phyloP scores from a whole-genome alignment of 345 rosid species.

The Euphorbia tirucalli region DNA sequence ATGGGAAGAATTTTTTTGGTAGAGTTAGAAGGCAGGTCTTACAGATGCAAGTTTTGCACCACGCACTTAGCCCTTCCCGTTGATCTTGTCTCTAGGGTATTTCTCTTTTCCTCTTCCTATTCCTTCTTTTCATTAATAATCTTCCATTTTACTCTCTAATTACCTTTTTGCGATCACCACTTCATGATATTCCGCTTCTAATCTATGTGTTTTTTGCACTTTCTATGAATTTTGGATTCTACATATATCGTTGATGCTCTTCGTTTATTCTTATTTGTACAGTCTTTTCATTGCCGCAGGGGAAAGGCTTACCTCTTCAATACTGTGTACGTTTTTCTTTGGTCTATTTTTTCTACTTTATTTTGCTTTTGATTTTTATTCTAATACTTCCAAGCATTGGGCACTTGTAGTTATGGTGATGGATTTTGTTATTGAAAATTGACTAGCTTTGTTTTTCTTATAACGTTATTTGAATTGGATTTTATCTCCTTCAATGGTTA shows the following conservation, averaged over 20 bases:
- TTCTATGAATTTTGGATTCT: no score
- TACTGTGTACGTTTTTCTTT: constrained; percentile 51
- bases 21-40: constrained; percentile 89
- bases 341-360: background rate
- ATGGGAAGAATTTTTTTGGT: constrained; percentile 90
- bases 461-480: no score
- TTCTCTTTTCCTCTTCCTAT: background rate
- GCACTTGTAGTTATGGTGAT: background rate
- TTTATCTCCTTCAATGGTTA: background rate
- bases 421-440: background rate
- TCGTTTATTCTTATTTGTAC: constrained; percentile 14
- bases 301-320: constrained; percentile 89
- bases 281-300: constrained; percentile 67
- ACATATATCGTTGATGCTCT: background rate
- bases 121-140: background rate
- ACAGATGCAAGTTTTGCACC: constrained; percentile 81
- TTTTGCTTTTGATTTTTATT: background rate
- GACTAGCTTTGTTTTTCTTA: no score
- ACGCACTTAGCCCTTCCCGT: constrained; percentile 77
- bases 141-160: no score
- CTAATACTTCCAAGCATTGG: background rate
- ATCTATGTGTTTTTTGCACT: no score
- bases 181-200: background rate
- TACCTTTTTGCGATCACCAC: no score
- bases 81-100: constrained; percentile 69